Base-by-base conservation (phyloP, 257 asterid species). In the Gynochthodes officinalis region DNA sequence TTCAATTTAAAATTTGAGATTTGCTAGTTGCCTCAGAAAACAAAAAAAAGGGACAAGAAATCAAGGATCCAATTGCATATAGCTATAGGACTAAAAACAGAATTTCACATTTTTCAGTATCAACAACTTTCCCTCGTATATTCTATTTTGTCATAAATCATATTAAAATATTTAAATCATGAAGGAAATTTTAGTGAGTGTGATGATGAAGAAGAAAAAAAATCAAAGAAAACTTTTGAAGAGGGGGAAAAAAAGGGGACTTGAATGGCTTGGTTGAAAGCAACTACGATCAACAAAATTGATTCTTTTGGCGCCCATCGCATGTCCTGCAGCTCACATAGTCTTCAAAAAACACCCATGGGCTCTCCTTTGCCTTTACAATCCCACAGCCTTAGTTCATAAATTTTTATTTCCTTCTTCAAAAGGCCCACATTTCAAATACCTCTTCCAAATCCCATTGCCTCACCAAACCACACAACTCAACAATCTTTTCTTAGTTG, bases 361-460 rank as follows among this genome's bases (percentile, higher is more conserved):
- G 85, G 76, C 83, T 81, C 85, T 58, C 67, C 77, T 39, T 73
- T 79, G 83, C 80, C 87, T 88, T n/a, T 86, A 81, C 87, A 70
- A 68, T 73, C 80, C 84, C 89, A 83, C 85, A 84, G 90, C 78
- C 81, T 55, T 75, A 83, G 77, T 64, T 61, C n/a, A n/a, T 25
- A 10, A 50, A 16, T 19, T 9, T 54, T 55, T 33, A n/a, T 32
- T n/a, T 40, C 46, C 50, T 4, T 18, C 50, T 7, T n/a, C 69
- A 27, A n/a, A 30, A 25, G 13, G 27, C 70, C 61, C 57, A 69
- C 72, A 55, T n/a, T n/a, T 73, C 75, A 71, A 64, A 74, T 55
- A 63, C 44, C 68, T 64, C 50, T 52, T 18, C 50, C 15, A 50
- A 62, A 33, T n/a, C 83, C 73, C 73, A 70, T 73, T 82, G 77